phyloP scores from a whole-genome alignment of 1,284 basidiomycete species.

The Trichosporon inkin region DNA sequence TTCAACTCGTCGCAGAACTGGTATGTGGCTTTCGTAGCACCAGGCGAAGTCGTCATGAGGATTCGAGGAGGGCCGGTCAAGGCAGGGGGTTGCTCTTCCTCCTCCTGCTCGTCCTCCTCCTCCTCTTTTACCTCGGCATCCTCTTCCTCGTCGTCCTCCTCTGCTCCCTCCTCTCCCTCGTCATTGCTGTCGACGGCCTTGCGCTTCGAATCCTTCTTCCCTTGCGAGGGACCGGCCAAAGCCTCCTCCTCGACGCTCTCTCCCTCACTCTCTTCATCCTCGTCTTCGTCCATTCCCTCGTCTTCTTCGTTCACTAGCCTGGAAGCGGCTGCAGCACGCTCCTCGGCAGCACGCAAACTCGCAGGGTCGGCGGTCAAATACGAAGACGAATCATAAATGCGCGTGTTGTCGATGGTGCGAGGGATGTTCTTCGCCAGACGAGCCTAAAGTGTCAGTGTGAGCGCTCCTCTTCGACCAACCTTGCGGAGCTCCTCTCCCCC shows the following conservation, averaged over 20 bases:
- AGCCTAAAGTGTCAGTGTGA: constrained; percentile 57
- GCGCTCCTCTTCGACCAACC: constrained; percentile 22
- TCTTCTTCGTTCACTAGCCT: constrained; percentile 31
- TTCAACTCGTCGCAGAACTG: constrained; percentile 88
- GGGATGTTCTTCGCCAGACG: constrained; percentile 79
- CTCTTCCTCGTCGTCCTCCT: constrained; percentile 59
- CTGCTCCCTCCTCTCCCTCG: constrained; percentile 60
- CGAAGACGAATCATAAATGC: constrained; percentile 76
- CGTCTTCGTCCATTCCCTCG: constrained; percentile 26
- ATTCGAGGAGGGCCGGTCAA: constrained; percentile 72
- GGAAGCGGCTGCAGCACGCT: constrained; percentile 39
- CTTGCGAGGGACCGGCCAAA: constrained; percentile 40
- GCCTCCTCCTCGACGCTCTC: constrained; percentile 52
- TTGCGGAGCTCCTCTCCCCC: constrained; percentile 40
- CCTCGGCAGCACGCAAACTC: constrained; percentile 39
- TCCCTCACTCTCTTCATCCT: constrained; percentile 52
- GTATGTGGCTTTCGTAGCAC: constrained; percentile 75
- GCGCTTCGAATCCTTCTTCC: constrained; percentile 24
- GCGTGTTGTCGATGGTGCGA: constrained; percentile 86
- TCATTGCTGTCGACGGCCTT: constrained; percentile 21
- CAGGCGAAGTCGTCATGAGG: constrained; percentile 83
- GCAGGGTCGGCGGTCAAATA: constrained; percentile 67
- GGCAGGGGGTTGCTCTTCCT: constrained; percentile 15
- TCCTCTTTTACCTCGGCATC: constrained; percentile 27
- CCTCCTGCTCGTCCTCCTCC: constrained; percentile 22